Conservation (phyloP, 148 eudicot genomes). For the Limonium bicolor region DNA sequence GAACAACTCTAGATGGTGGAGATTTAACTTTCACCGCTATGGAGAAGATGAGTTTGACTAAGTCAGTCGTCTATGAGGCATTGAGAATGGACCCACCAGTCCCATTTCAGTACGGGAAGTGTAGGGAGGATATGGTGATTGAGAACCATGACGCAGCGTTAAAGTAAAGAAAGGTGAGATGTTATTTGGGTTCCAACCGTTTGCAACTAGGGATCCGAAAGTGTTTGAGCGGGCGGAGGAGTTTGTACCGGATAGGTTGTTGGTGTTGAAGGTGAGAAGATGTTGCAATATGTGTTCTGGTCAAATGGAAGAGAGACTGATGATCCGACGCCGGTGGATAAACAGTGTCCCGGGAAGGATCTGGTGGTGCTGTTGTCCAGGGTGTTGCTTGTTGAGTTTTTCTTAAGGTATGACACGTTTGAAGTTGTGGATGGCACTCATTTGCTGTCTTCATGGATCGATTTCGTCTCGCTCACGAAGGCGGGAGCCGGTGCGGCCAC, state of each 20-base stretch:
- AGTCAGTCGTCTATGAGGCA: constrained; percentile 41
- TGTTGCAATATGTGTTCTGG: constrained; percentile 40
- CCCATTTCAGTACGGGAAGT: constrained; percentile 38
- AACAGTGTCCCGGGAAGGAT: too few species aligned
- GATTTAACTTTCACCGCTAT: constrained; percentile 25
- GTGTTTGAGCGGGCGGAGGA: constrained; percentile 23
- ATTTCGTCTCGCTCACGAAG: too few species aligned
- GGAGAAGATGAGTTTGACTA: constrained; percentile 32
- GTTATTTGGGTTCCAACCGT: constrained; percentile 45
- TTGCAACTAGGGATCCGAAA: constrained; percentile 39
- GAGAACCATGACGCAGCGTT: constrained; percentile 33
- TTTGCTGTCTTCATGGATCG: too few species aligned
- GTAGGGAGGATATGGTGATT: constrained; percentile 29
- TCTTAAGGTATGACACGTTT: too few species aligned
- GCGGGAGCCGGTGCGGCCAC: too few species aligned
- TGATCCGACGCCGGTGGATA: constrained; percentile 30
- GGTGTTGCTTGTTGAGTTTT: too few species aligned
- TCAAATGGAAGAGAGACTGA: constrained; percentile 49
- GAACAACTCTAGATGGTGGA: constrained; percentile 27
- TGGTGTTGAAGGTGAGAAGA: constrained; percentile 39
- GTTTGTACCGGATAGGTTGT: constrained; percentile 39
- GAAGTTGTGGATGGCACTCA: too few species aligned
- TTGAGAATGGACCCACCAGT: constrained; percentile 48
- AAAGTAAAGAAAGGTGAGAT: constrained; percentile 42
- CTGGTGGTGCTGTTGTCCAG: too few species aligned